These are phyloP conservation scores for Taphrina populina DNA, from an alignment of 1,139 yeast genomes.

Conservation along the genomic window DNA sequence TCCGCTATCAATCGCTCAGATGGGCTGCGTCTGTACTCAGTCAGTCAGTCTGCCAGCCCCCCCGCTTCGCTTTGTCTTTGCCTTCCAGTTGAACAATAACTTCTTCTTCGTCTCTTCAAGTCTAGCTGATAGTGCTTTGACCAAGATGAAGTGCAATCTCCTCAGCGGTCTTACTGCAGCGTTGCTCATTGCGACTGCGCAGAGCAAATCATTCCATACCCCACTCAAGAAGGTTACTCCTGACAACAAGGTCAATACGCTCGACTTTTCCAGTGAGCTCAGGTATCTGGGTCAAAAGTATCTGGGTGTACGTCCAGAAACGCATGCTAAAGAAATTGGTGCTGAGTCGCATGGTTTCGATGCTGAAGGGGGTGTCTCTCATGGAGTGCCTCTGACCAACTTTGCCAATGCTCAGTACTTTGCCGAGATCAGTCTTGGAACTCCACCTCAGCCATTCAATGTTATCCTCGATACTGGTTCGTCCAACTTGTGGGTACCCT, in stretches of 20 bases:
- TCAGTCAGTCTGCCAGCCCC: neutral
- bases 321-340: slow-evolving; percentile 46
- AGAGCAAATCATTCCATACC: slow-evolving; percentile 22
- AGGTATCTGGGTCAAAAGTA: slow-evolving; percentile 73
- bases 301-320: slow-evolving; percentile 46
- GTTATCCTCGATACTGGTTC: slow-evolving; percentile 93
- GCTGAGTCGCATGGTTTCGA: slow-evolving; percentile 50
- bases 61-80: neutral
- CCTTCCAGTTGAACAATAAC: neutral
- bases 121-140: neutral
- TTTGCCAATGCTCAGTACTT: slow-evolving; percentile 78
- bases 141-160: slow-evolving; percentile 20
- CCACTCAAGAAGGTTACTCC: slow-evolving; percentile 29
- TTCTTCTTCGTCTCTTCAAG: neutral
- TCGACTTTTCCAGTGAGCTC: slow-evolving; percentile 64
- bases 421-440: slow-evolving; percentile 84
- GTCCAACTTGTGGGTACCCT: slow-evolving; percentile 95
- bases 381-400: slow-evolving; percentile 81
- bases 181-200: slow-evolving; percentile 18
- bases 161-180: slow-evolving; percentile 25
- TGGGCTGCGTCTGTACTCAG: neutral
- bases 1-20: neutral
- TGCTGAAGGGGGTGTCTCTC: slow-evolving; percentile 47
- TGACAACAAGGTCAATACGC: slow-evolving; percentile 25
- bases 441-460: slow-evolving; percentile 84